Evolutionary conservation across 1,284 basidiomycete genomes (phyloP).

Genomic region (Puccinia hordei): DNA sequence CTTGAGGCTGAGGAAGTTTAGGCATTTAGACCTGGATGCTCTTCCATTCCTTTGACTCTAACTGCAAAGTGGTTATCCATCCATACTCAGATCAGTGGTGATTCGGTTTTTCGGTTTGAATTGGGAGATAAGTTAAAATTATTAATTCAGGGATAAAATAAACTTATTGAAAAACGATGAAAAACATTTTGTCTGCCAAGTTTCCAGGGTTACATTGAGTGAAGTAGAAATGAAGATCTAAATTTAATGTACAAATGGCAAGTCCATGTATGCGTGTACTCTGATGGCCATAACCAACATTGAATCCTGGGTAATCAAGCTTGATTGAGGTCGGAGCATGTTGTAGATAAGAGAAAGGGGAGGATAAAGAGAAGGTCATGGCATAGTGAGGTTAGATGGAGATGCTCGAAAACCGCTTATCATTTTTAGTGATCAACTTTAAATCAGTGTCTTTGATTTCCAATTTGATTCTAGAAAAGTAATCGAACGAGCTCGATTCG

Average conservation of each 20-base stretch:
- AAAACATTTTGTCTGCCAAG: neutral
- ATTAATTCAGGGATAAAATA: too few relatives aligned
- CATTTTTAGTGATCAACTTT: constrained; percentile 30
- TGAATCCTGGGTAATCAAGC: too few relatives aligned
- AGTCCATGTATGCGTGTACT: neutral
- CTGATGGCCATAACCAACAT: neutral
- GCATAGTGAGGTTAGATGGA: neutral
- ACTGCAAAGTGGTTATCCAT: too few relatives aligned
- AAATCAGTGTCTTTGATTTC: constrained; percentile 43
- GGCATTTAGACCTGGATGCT: too few relatives aligned
- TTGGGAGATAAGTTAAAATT: too few relatives aligned
- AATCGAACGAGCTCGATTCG: constrained; percentile 46
- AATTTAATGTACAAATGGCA: neutral
- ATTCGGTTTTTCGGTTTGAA: too few relatives aligned
- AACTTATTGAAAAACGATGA: neutral
- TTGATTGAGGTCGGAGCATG: too few relatives aligned
- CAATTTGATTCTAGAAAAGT: constrained; percentile 46
- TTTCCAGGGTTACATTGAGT: constrained; percentile 3
- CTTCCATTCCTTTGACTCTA: too few relatives aligned
- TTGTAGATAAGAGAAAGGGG: too few relatives aligned
- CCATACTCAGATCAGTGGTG: too few relatives aligned
- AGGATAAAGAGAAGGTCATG: neutral
- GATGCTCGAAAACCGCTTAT: constrained; percentile 32
- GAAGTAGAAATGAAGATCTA: neutral
- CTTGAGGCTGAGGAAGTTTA: too few relatives aligned